Conservation (phyloP, 345 rosid genomes). For the Microthlaspi erraticum region DNA sequence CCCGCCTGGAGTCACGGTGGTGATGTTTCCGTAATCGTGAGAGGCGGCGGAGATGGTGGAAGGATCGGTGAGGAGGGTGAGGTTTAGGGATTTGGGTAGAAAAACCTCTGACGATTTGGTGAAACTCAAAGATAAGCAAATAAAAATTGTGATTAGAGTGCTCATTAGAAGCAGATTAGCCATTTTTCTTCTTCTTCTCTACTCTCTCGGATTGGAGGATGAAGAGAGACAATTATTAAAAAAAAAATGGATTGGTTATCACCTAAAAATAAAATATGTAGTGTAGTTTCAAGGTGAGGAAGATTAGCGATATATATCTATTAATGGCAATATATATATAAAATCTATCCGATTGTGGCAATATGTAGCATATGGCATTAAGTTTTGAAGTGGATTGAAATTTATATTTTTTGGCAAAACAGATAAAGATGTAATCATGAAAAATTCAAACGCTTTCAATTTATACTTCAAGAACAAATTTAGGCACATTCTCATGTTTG, state of each 20-base stretch:
- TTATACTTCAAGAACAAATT: neutral
- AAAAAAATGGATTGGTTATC: neutral
- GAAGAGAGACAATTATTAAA: constrained; percentile 11
- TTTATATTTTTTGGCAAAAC: neutral
- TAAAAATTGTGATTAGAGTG: constrained; percentile 17
- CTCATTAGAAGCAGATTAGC: constrained; percentile 32
- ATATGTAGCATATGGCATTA: neutral
- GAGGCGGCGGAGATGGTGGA: constrained; percentile 54
- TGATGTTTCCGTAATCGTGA: constrained; percentile 70
- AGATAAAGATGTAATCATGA: neutral
- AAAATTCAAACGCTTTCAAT: neutral
- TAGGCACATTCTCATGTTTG: neutral
- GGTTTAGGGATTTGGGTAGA: constrained; percentile 38
- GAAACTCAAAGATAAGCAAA: constrained; percentile 21
- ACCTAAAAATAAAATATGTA: neutral
- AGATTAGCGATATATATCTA: constrained; percentile 4
- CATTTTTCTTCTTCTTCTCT: constrained; percentile 29
- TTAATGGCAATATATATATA: neutral
- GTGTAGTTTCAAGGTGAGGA: neutral
- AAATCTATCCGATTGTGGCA: too few species aligned
- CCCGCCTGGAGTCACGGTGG: constrained; percentile 54
- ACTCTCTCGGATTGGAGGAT: constrained; percentile 38
- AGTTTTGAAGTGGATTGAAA: neutral
- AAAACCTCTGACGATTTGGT: constrained; percentile 25
- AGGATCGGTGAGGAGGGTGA: constrained; percentile 51